Percentiles rank a stretch among this genome's conserved stretches.
phyloP scores from a whole-genome alignment of 2,329 filamentous ascomycete genomes.

The Cryphonectria radicalis region DNA sequence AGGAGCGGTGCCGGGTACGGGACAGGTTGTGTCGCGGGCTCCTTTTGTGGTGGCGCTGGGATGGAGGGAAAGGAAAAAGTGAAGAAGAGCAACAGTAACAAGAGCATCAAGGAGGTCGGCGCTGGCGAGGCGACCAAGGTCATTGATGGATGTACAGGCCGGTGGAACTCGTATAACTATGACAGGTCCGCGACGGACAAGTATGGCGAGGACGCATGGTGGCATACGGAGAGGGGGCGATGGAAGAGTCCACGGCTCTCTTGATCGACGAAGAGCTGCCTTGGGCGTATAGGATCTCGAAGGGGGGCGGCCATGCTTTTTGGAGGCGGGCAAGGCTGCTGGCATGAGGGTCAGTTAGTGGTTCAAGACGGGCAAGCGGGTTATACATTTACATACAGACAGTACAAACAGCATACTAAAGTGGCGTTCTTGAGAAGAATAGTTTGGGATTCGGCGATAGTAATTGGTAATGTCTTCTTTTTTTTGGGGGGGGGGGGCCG shows the following conservation, averaged over 20 bases:
- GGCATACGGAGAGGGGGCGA: slow-evolving; percentile 42
- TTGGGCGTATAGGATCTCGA: not conserved
- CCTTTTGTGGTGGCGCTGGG: slow-evolving; percentile 11
- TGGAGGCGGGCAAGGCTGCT: not conserved
- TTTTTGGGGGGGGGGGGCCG: too few relatives aligned
- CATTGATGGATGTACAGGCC: slow-evolving; percentile 39
- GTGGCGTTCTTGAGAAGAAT: not conserved
- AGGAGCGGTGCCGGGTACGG: slow-evolving; percentile 23
- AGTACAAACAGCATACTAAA: not conserved
- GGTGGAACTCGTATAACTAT: slow-evolving; percentile 40
- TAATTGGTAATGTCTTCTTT: not conserved
- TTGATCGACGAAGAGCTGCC: slow-evolving; percentile 25
- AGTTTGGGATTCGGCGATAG: not conserved
- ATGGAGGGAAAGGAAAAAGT: slow-evolving; percentile 27
- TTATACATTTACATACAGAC: not conserved
- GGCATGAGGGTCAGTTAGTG: not conserved
- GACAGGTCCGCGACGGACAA: slow-evolving; percentile 35
- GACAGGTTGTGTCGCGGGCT: slow-evolving; percentile 30
- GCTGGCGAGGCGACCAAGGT: slow-evolving; percentile 20
- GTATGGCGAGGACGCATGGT: slow-evolving; percentile 40
- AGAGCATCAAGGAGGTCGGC: slow-evolving; percentile 25
- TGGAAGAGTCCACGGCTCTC: slow-evolving; percentile 37
- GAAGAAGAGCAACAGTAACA: slow-evolving; percentile 27
- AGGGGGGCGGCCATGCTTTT: not conserved
- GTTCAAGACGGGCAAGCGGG: not conserved